Evolutionary conservation across 495 filamentous ascomycete genomes (phyloP).

Genomic region (Rhypophila decipiens): DNA sequence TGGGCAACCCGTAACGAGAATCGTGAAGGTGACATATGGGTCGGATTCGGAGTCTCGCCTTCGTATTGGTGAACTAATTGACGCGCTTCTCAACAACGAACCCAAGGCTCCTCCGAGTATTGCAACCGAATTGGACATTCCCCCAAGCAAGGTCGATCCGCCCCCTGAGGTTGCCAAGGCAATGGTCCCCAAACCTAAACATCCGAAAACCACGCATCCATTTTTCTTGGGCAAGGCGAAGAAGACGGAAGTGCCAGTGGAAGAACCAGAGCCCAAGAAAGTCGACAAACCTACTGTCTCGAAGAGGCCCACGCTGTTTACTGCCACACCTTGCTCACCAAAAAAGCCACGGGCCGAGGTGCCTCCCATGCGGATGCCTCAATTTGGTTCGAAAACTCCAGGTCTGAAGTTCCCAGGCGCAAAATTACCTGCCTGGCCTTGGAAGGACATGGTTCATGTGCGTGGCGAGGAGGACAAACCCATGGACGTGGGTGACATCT

Average conservation of each 20-base stretch:
- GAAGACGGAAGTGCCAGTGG: constrained; percentile 9
- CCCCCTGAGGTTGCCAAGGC: not conserved
- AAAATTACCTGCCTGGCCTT: constrained; percentile 63
- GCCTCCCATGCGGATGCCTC: constrained; percentile 18
- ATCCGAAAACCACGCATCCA: constrained; percentile 64
- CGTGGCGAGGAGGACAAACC: constrained; percentile 29
- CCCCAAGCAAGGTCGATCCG: constrained; percentile 8
- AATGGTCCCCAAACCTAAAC: not conserved
- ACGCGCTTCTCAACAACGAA: constrained; percentile 20
- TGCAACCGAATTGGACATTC: constrained; percentile 9
- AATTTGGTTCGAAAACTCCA: constrained; percentile 24
- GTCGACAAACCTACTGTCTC: not conserved
- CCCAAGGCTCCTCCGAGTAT: too few relatives aligned
- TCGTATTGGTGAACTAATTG: constrained; percentile 28
- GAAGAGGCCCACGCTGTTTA: constrained; percentile 25
- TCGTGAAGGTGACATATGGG: constrained; percentile 32
- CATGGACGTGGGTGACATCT: not conserved
- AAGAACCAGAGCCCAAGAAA: constrained; percentile 14
- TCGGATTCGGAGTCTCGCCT: constrained; percentile 23
- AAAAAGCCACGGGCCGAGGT: constrained; percentile 15
- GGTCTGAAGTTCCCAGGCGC: constrained; percentile 53
- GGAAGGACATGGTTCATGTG: constrained; percentile 55
- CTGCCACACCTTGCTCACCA: constrained; percentile 27
- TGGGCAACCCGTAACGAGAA: constrained; percentile 7
- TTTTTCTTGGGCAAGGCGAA: constrained; percentile 60